Evolutionary conservation across 202 grass and related monocot genomes (phyloP).

Genomic region (Zoysia matrella): DNA sequence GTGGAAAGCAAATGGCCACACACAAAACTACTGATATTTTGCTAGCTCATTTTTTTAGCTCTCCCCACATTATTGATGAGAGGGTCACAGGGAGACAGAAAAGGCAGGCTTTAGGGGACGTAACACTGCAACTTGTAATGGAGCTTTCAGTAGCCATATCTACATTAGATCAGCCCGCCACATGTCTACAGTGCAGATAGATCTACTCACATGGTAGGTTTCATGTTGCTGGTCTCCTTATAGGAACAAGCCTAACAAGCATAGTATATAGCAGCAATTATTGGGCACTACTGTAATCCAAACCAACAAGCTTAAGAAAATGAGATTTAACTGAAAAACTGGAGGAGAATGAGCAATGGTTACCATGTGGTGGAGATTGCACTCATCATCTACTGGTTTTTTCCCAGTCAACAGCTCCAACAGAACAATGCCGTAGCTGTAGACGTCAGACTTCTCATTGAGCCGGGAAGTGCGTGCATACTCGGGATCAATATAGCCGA

Average conservation of each 20-base stretch:
- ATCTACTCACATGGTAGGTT: conserved; percentile 71
- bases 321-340: conserved; percentile 5
- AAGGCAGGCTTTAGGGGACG: conserved; percentile 59
- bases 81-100: conserved; percentile 24
- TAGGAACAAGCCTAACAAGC: conserved; percentile 54
- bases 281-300: conserved; percentile 64
- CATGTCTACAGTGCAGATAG: conserved; percentile 51
- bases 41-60: conserved; percentile 28
- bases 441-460: no score
- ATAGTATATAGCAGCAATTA: conserved; percentile 55
- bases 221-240: conserved; percentile 58
- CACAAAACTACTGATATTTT: not conserved
- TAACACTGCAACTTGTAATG: conserved; percentile 60
- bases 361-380: conserved; percentile 99
- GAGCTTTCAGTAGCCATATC: conserved; percentile 57
- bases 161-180: conserved; percentile 49
- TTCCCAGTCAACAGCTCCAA: conserved; percentile 36
- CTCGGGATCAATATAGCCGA: no score
- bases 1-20: not conserved
- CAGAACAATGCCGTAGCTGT: no score
- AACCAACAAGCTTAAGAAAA: conserved; percentile 39
- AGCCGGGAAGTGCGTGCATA: no score
- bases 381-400: conserved; percentile 93
- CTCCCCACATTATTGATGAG: conserved; percentile 43
- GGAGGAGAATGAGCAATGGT: conserved; percentile 22